phyloP scores from a whole-genome alignment of 2,329 filamentous ascomycete genomes.

The Phaeosphaeriaceae sp. region DNA sequence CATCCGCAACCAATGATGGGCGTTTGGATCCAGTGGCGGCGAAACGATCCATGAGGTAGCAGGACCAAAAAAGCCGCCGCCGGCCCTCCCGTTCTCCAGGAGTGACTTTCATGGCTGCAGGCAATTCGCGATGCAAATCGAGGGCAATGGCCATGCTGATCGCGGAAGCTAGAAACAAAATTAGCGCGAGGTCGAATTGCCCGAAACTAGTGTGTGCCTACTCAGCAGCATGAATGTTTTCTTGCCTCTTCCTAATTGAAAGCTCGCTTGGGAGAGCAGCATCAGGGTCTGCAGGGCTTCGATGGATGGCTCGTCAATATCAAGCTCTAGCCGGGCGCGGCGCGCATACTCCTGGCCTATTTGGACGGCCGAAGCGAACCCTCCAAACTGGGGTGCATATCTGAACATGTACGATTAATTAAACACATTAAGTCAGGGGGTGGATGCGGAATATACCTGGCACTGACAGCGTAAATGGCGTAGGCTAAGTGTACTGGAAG shows the following conservation, averaged over 20 bases:
- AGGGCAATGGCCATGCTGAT: constrained; percentile 85
- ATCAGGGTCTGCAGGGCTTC: constrained; percentile 79
- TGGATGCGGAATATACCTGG: constrained; percentile 45
- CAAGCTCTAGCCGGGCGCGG: constrained; percentile 74
- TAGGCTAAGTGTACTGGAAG: constrained; percentile 62
- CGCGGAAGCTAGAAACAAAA: constrained; percentile 65
- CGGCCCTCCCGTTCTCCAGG: constrained; percentile 77
- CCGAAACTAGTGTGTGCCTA: constrained; percentile 49
- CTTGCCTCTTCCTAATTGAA: constrained; percentile 79
- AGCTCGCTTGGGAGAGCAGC: constrained; percentile 77
- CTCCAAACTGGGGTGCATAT: constrained; percentile 72
- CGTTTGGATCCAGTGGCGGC: constrained; percentile 81
- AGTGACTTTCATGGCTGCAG: constrained; percentile 67
- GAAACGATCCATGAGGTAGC: constrained; percentile 87
- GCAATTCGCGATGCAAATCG: constrained; percentile 79
- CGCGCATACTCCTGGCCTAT: constrained; percentile 76
- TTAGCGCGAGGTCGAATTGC: constrained; percentile 22
- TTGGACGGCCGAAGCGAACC: constrained; percentile 71
- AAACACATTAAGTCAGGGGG: constrained; percentile 60
- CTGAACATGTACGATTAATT: constrained; percentile 53
- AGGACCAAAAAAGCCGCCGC: constrained; percentile 86
- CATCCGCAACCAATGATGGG: constrained; percentile 80
- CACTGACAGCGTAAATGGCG: constrained; percentile 61
- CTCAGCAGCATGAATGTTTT: constrained; percentile 87
- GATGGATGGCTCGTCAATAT: constrained; percentile 81